Evolutionary conservation across 441 rosid genomes (phyloP), one percentile per base, ranked within the genome.

Genomic region (Biscutella laevigata): DNA sequence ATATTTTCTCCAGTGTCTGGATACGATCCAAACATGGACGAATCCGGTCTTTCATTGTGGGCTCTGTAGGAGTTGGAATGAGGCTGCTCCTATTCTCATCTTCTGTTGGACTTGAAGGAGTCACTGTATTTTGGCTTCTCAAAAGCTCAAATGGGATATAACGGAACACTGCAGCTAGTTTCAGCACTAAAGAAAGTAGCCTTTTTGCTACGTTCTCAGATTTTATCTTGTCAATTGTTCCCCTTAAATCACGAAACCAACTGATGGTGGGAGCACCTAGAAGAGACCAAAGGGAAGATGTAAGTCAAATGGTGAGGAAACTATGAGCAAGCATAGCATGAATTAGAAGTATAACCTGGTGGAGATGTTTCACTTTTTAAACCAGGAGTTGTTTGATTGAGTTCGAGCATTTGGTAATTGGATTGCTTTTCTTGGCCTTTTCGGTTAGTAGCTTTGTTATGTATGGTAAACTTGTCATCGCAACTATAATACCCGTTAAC

Each of bases 1-100:
- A 67, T 39, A 44, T 62, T 44, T 77, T 81, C 75, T 88, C 96
- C 29, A 88, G 75, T 56, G 71, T 70, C 78, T 78, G 70, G 39
- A 92, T 83, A 16, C 94, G 95, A 26, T 86, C 84, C 33, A 88
- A 54, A 61, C 88, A 92, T 15, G 85, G 91, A 48, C 29, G 67
- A 27, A 88, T 56, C 48, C 4, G 58, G 56, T 86, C 88, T 57
- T 54, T 72, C 60, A 49, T 68, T 29, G 61, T 48, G 30, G 69
- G 77, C 32, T 37, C 69, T 47, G 61, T 61, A 14, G 66, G 69
- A 58, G 71, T 48, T 54, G 58, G 62, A 52, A 42, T 60, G 53
- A 53, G 59, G 21, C 62, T 50, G 35, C 47, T 56, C 37, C 55
- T 65, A 19, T 47, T 58, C 43, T 48, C 73, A 38, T 61, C 53